A percentile compares a stretch with the other conserved stretches of the same genome.
Conservation (phyloP, 1,284 basidiomycete species). For the Waitea zeae region DNA sequence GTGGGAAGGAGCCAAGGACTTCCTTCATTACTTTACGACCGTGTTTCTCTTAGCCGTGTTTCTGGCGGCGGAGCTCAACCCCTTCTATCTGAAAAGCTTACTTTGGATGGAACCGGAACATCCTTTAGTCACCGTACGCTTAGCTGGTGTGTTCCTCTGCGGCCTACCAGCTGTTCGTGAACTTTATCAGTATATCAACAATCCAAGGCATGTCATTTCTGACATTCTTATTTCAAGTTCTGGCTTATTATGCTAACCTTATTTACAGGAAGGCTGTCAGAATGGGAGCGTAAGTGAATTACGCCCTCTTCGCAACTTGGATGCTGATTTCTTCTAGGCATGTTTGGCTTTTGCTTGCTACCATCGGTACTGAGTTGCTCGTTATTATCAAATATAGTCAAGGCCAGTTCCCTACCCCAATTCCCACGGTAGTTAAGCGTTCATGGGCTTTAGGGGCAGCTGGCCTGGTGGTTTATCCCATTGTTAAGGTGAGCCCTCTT, state of each 20-base stretch:
- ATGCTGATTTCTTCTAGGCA: too few relatives aligned
- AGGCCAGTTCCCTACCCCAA: constrained; percentile 46
- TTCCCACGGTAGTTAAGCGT: constrained; percentile 44
- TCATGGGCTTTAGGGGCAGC: constrained; percentile 40
- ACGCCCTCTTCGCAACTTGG: too few relatives aligned
- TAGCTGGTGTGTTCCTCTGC: constrained; percentile 64
- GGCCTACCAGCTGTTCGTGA: constrained; percentile 69
- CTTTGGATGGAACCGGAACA: constrained; percentile 82
- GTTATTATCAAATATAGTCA: constrained; percentile 65
- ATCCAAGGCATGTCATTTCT: constrained; percentile 41
- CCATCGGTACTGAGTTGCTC: constrained; percentile 59
- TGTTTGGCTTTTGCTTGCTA: constrained; percentile 69
- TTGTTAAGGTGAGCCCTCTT: constrained; percentile 29
- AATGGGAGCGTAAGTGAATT: too few relatives aligned
- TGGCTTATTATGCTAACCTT: constrained; percentile 4
- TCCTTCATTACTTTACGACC: constrained; percentile 57
- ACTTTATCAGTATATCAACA: constrained; percentile 63
- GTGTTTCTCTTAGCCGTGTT: constrained; percentile 64
- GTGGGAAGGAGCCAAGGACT: constrained; percentile 69
- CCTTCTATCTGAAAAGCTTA: constrained; percentile 64
- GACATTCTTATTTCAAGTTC: not conserved
- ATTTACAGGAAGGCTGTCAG: constrained; percentile 45
- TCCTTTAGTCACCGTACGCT: constrained; percentile 57
- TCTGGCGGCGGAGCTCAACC: constrained; percentile 66
- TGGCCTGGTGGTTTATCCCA: constrained; percentile 51